Base-by-base conservation (phyloP, 768 basidiomycete genomes). In the Amanita fuliginea region DNA sequence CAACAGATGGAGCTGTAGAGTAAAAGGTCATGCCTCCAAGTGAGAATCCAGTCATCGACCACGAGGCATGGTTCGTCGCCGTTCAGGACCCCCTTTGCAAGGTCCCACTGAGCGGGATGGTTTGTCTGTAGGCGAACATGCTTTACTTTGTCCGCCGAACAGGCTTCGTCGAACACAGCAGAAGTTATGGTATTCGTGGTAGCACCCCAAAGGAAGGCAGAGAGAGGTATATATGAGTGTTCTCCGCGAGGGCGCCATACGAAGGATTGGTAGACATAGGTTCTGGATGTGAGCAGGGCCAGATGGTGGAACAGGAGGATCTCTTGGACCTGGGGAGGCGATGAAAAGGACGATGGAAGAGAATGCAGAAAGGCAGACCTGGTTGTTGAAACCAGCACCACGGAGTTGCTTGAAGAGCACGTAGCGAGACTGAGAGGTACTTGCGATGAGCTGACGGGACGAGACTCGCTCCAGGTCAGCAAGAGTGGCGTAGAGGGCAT, bases 321-420 rank as follows among this genome's bases (percentile, higher is more conserved):
- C 55, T 75, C 74, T 56, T 72, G 71, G 24, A 67, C 69, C 72
- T 75, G 52, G 11, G 9, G 16, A 14, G 21, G 36, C 34, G 4
- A 42, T 44, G 32, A 42, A 8, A 33, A 3, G 34, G 41, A 33
- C 5, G 14, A 11, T 42, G 39, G 18, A 9, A 33, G 39, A 45
- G 30, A 39, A 19, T 39, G 36, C 7, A 45, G 16, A 30, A 40
- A 43, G 33, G 26, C 51, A 5, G 40, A 68, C 73, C 59, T 75
- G 72, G 49, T 73, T 75, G 46, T 73, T 74, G 52, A 75, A 75
- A 1, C 73, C 74, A 21, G 71, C 72, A 5, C 73, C 74, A 42
- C 69, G 69, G 14, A 73, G 61, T 52, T 74, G 74, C 50, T 62
- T 66, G 53, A 73, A 74, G 44, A 65, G 55, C 2, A 74, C 72